These are phyloP conservation scores for Limtongia smithiae DNA, from an alignment of 805 yeast species.

Conservation along the genomic window DNA sequence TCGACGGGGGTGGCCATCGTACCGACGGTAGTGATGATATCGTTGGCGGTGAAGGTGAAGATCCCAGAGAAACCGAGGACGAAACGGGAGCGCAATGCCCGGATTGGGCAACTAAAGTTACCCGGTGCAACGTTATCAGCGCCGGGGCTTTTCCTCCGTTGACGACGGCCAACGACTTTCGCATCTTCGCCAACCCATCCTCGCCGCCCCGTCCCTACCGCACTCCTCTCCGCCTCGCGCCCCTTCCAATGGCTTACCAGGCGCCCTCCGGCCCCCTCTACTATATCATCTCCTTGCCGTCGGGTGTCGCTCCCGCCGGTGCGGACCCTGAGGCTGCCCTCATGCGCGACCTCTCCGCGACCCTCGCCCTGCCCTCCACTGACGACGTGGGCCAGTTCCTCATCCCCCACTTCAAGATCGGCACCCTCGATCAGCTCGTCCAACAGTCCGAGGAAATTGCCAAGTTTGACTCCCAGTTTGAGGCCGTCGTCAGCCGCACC, in stretches of 20 bases:
- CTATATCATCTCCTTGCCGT: constrained; percentile 46
- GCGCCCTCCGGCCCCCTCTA: constrained; percentile 29
- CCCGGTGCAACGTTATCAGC: too few relatives aligned
- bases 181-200: constrained; percentile 1
- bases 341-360: constrained; percentile 51
- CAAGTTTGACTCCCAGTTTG: constrained; percentile 77
- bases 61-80: too few relatives aligned
- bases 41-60: too few relatives aligned
- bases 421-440: constrained; percentile 88
- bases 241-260: constrained; percentile 25
- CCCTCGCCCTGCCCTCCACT: constrained; percentile 44
- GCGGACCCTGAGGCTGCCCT: constrained; percentile 38
- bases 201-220: neutral
- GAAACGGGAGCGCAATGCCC: too few relatives aligned
- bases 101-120: too few relatives aligned
- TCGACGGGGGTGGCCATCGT: constrained; percentile 8
- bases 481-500: constrained; percentile 63
- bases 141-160: too few relatives aligned
- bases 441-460: constrained; percentile 85
- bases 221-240: neutral
- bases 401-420: constrained; percentile 86
- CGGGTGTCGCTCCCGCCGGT: constrained; percentile 42
- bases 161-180: neutral
- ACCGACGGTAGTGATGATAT: too few relatives aligned
- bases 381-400: constrained; percentile 54